Evolutionary conservation across 1,284 basidiomycete genomes (phyloP).

Genomic region (Boletus semigastroideus): DNA sequence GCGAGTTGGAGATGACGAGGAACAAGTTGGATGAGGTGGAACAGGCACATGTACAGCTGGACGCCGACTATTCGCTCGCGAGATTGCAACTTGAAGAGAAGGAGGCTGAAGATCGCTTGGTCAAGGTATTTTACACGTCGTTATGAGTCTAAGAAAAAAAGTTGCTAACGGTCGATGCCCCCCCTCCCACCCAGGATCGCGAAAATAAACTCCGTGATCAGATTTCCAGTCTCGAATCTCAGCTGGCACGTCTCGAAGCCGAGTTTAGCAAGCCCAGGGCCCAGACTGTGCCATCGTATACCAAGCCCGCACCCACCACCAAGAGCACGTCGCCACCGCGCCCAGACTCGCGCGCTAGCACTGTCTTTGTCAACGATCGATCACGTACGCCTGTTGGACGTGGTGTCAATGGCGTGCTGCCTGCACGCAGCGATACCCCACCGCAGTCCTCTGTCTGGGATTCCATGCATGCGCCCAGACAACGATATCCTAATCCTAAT

Average conservation of each 20-base stretch:
- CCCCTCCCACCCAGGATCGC: conserved; percentile 68
- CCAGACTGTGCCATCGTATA: conserved; percentile 36
- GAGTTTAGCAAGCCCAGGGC: conserved; percentile 57
- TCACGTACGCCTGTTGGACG: conserved; percentile 40
- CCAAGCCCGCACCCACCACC: conserved; percentile 26
- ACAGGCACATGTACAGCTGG: conserved; percentile 60
- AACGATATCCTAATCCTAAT: conserved; percentile 16
- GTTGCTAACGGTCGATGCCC: conserved; percentile 1
- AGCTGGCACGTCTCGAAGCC: conserved; percentile 54
- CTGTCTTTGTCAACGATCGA: conserved; percentile 46
- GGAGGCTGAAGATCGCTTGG: conserved; percentile 64
- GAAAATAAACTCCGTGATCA: conserved; percentile 68
- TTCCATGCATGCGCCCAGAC: conserved; percentile 69
- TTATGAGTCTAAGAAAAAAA: background rate
- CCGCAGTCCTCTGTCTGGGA: conserved; percentile 63
- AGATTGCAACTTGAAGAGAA: conserved; percentile 72
- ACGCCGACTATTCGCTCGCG: conserved; percentile 63
- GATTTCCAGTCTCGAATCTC: conserved; percentile 60
- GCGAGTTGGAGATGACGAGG: conserved; percentile 55
- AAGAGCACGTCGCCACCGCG: conserved; percentile 46
- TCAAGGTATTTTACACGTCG: conserved; percentile 47
- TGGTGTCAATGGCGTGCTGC: conserved; percentile 28
- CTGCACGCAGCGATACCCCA: conserved; percentile 44
- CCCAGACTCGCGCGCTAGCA: conserved; percentile 71
- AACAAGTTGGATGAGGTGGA: conserved; percentile 66